phyloP scores from a whole-genome alignment of 1,284 basidiomycete species.

The Neolentinus lepideus region DNA sequence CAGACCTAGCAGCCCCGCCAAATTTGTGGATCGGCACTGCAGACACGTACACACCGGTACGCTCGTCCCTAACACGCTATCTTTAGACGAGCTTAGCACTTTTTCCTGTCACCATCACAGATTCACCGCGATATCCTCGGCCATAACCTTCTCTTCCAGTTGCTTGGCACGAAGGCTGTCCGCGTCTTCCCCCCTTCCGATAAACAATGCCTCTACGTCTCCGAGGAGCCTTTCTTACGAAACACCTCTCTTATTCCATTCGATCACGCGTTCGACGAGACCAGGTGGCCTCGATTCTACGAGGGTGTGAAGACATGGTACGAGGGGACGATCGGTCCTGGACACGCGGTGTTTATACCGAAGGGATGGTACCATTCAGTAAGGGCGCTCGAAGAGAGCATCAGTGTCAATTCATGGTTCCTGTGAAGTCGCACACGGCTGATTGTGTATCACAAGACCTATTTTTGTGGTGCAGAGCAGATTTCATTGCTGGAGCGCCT shows the following conservation, averaged over 20 bases:
- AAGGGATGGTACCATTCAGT: constrained; percentile 4
- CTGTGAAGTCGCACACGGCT: neutral
- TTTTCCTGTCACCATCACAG: neutral
- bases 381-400: neutral
- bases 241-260: constrained; percentile 3
- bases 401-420: constrained; percentile 5
- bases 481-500: too few relatives aligned
- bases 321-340: neutral
- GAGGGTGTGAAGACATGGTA: neutral
- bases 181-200: constrained; percentile 2
- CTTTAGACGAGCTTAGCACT: too few relatives aligned
- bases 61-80: neutral
- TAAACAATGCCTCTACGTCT: neutral
- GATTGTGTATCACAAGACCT: neutral
- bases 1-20: neutral
- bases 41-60: constrained; percentile 1
- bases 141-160: constrained; percentile 2
- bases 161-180: constrained; percentile 1
- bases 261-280: neutral
- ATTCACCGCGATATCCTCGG: constrained; percentile 1
- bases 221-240: neutral
- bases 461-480: neutral
- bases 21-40: neutral
- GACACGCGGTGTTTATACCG: constrained; percentile 1
- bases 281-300: neutral